Evolutionary conservation across 805 yeast genomes (phyloP).

Genomic region (Myxozyma lipomycoides): DNA sequence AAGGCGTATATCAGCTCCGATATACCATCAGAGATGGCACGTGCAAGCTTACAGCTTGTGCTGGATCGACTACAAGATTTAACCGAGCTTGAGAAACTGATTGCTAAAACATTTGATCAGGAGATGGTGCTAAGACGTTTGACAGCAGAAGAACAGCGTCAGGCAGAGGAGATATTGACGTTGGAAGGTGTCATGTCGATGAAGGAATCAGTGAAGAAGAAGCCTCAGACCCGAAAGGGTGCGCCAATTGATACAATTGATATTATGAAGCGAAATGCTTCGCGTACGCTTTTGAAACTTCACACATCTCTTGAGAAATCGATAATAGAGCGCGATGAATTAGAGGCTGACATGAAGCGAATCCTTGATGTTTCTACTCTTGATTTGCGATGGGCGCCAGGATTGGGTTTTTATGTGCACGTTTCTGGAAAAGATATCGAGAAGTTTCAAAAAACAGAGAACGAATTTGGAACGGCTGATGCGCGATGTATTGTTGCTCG

Average conservation of each 20-base stretch:
- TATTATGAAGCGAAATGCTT: slow-evolving; percentile 35
- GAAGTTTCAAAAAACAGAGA: slow-evolving; percentile 14
- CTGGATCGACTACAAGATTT: slow-evolving; percentile 9
- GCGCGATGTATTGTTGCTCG: slow-evolving; percentile 14
- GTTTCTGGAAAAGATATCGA: slow-evolving; percentile 34
- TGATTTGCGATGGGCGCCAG: slow-evolving; percentile 42
- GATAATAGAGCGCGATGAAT: slow-evolving; percentile 31
- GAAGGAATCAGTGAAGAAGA: slow-evolving; percentile 18
- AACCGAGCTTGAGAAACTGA: slow-evolving; percentile 12
- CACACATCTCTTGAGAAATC: slow-evolving; percentile 40
- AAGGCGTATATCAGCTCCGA: slow-evolving; percentile 1
- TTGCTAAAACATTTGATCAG: slow-evolving; percentile 21
- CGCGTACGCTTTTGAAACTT: slow-evolving; percentile 34
- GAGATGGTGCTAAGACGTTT: slow-evolving; percentile 18
- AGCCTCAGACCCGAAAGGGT: slow-evolving; percentile 20
- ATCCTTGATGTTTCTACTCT: slow-evolving; percentile 33
- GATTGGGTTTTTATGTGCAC: slow-evolving; percentile 48
- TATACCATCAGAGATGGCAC: background rate
- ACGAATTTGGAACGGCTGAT: slow-evolving; percentile 8
- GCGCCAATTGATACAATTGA: slow-evolving; percentile 27
- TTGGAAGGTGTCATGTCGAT: slow-evolving; percentile 23
- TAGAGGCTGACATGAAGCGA: slow-evolving; percentile 20
- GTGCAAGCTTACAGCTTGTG: background rate
- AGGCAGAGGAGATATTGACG: slow-evolving; percentile 14
- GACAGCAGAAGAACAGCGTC: slow-evolving; percentile 10